Percentiles rank a stretch among this genome's conserved stretches.
Conservation (phyloP, 1,284 basidiomycete genomes). For the Takashimella koratensis region DNA sequence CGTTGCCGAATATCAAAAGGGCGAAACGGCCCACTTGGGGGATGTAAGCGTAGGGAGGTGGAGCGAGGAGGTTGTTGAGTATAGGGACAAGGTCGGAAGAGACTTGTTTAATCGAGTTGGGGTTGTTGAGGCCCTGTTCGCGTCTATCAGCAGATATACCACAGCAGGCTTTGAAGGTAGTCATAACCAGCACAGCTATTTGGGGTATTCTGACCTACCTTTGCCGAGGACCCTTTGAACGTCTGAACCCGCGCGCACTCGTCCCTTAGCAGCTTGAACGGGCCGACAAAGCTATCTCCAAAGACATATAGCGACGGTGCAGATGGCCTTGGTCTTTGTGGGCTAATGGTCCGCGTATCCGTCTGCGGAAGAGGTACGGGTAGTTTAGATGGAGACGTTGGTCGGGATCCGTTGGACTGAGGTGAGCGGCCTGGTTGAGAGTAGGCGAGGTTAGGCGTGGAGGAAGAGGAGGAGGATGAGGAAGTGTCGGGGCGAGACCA, state of each 20-base stretch:
- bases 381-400: no score
- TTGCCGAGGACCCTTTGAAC: constrained; percentile 46
- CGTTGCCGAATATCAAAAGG: constrained; percentile 43
- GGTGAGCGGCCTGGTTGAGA: not conserved
- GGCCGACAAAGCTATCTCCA: constrained; percentile 44
- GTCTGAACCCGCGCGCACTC: constrained; percentile 27
- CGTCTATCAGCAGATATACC: constrained; percentile 1
- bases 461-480: not conserved
- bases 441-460: not conserved
- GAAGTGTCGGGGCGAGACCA: constrained; percentile 8
- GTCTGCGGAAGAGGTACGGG: no score
- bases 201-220: constrained; percentile 20
- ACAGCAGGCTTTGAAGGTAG: not conserved
- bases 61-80: constrained; percentile 32
- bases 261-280: constrained; percentile 37
- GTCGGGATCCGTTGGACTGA: no score
- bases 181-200: not conserved
- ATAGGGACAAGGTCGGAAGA: constrained; percentile 36
- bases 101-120: constrained; percentile 44
- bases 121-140: constrained; percentile 41
- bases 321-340: not conserved
- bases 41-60: constrained; percentile 37
- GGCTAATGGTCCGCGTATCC: not conserved
- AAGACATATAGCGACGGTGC: constrained; percentile 32
- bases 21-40: constrained; percentile 30